Evolutionary conservation across 176 grass and related monocot species (phyloP).

Genomic region (Thalia dealbata): DNA sequence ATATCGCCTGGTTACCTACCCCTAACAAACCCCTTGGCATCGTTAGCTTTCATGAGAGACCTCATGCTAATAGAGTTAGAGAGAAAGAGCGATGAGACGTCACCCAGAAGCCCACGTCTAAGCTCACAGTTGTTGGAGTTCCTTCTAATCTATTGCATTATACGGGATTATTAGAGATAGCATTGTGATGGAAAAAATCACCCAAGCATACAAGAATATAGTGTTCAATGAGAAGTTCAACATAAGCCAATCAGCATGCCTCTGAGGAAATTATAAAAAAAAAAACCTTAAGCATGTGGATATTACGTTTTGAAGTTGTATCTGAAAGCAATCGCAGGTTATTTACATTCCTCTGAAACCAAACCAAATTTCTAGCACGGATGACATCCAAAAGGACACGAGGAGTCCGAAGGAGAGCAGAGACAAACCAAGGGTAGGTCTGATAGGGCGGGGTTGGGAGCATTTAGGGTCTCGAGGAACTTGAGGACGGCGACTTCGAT

Average conservation of each 20-base stretch:
- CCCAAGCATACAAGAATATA: background rate
- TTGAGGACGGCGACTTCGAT: slow-evolving; percentile 86
- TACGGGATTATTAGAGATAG: slow-evolving; percentile 7
- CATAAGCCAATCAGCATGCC: too few relatives aligned
- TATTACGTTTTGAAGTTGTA: too few relatives aligned
- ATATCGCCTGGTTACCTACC: slow-evolving; percentile 18
- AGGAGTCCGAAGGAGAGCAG: background rate
- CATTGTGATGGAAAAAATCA: background rate
- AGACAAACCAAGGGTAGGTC: slow-evolving; percentile 45
- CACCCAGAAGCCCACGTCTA: slow-evolving; percentile 43
- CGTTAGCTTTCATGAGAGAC: slow-evolving; percentile 55
- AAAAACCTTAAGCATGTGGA: too few relatives aligned
- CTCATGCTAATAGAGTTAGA: slow-evolving; percentile 59
- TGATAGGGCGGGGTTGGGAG: slow-evolving; percentile 47
- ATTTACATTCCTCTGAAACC: too few relatives aligned
- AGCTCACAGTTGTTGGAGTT: slow-evolving; percentile 45
- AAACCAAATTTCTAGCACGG: background rate
- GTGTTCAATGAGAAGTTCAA: background rate
- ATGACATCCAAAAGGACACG: background rate
- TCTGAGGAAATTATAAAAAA: too few relatives aligned
- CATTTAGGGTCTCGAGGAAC: slow-evolving; percentile 50
- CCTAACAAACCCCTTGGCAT: slow-evolving; percentile 58
- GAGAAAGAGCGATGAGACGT: slow-evolving; percentile 59
- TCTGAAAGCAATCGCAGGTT: background rate
- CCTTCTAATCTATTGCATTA: slow-evolving; percentile 37